Percentiles rank a stretch among this genome's conserved stretches.
phyloP scores from a whole-genome alignment of 306 rosid species.

The Canavalia gladiata region DNA sequence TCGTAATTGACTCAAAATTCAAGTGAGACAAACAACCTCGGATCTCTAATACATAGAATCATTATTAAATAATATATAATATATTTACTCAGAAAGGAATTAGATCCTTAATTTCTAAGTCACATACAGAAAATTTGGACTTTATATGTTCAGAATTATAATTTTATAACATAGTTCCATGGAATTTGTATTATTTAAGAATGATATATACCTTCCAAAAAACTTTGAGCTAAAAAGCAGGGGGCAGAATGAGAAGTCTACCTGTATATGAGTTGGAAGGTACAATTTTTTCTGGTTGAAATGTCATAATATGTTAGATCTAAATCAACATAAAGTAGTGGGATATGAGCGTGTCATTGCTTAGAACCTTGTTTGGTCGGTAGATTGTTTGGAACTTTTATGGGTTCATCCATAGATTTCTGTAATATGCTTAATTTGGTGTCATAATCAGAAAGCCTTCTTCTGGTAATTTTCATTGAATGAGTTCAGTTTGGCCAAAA shows the following conservation, averaged over 20 bases:
- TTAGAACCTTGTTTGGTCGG: conserved; percentile 49
- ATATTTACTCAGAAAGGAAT: conserved; percentile 22
- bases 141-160: conserved; percentile 5
- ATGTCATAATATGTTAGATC: conserved; percentile 46
- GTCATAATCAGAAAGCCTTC: conserved; percentile 26
- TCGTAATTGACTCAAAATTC: conserved; percentile 37
- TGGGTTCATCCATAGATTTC: conserved; percentile 34
- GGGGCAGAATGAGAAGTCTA: conserved; percentile 40
- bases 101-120: conserved; percentile 37
- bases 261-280: conserved; percentile 51
- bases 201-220: conserved; percentile 45
- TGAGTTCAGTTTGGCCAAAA: conserved; percentile 37
- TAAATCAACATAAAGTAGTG: conserved; percentile 47
- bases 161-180: conserved; percentile 20
- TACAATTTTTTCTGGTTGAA: conserved; percentile 44
- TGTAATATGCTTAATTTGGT: not conserved
- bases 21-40: conserved; percentile 32
- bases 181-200: conserved; percentile 22
- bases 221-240: conserved; percentile 45
- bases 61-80: not conserved
- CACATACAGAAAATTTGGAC: conserved; percentile 41
- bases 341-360: conserved; percentile 46
- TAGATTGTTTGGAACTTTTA: conserved; percentile 42
- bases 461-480: conserved; percentile 31
- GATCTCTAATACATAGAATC: conserved; percentile 23